Evolutionary conservation across 352 stramenopile species (phyloP), one percentile per base, ranked within the genome.

Genomic region (Pythium oligandrum): DNA sequence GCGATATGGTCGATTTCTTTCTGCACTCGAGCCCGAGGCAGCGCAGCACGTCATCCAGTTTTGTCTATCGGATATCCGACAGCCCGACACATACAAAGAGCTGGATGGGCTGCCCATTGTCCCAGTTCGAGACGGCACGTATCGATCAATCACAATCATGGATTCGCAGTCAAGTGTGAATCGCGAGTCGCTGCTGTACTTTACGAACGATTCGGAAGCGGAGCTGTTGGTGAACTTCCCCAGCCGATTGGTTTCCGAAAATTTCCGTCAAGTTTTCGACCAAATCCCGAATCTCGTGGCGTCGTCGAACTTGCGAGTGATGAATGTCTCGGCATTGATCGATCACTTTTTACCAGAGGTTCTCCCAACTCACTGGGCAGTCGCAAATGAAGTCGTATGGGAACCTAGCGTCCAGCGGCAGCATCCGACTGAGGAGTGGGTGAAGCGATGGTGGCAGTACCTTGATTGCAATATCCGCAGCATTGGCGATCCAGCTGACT

Each of bases 371-470:
- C 47, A 60, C 2, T 66, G 59, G 59, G 11, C 7, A 6, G 36
- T 26, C 3, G 10, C 6, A 36, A 31, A 10, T 30, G 37, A 44
- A 40, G 40, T 52, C 37, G 10, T 44, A 6, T 66, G 53, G 59
- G 53, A 61, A 17, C 48, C 48, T 35, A 35, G n/a, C 11, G 38
- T 42, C 10, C 17, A 53, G 8, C 4, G 6, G 3, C 32, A 43
- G 0, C 48, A 61, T 40, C 53, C 53, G 10, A 56, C 47, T 3
- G 10, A 31, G 2, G 36, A 54, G 5, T 66, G 59, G 59, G 17
- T 61, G 11, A 32, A 48, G 3, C 44, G 11, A 31, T 66, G 52
- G 59, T 66, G 59, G 59, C 31, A 43, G 9, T 66, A 66, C 32
- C 34, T 61, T 11, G 52, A 61, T 7, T 17, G n/a, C 36, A 34